Evolutionary conservation across 345 rosid genomes (phyloP), one percentile per base, ranked within the genome.

Genomic region (Citrus hindsii): DNA sequence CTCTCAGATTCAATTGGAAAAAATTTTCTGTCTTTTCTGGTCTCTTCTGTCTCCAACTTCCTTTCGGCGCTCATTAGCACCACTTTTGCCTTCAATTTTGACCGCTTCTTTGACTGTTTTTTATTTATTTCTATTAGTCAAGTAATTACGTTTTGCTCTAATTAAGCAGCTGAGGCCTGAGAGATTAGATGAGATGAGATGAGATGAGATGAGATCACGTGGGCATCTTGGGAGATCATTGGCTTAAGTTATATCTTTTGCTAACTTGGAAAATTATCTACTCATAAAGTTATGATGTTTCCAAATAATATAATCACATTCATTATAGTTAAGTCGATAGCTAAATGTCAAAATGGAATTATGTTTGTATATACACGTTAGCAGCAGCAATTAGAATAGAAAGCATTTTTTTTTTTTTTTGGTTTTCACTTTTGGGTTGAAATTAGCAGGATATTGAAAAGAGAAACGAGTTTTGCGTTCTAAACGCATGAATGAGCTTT

Each of bases 1-100:
- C 53, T 38, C 28, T 59, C 25, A 53, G 73, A 69, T 53, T 73
- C 70, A 74, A 79, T 77, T 71, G 60, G 76, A 77, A 82, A 33
- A 82, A 38, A 62, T 3, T 55, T 37, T 53, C 16, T 30, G 82
- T 80, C 85, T 76, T 82, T 83, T 81, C 76, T 76, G 80, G 87
- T 81, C 83, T 65, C 83, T 80, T 67, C 48, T 32, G 61, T 65
- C 37, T 66, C 7, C 46, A 18, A 7, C 21, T 1, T 21, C 83
- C 90, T 88, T 88, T 88, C 89, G 89, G 90, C 90, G 90, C 86
- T 75, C 75, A 64, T 73, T 76, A 77, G 48, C 80, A 55, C 70
- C 33, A 24, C 18, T 33, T 64, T 64, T 40, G 61, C 78, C 75
- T 16, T 60, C 28, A 16, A 22, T 25, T 79, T 82, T 84, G 84